A percentile compares a stretch with the other conserved stretches of the same genome.
Evolutionary conservation across 306 rosid genomes (phyloP).

Genomic region (Gleditsia sinensis): DNA sequence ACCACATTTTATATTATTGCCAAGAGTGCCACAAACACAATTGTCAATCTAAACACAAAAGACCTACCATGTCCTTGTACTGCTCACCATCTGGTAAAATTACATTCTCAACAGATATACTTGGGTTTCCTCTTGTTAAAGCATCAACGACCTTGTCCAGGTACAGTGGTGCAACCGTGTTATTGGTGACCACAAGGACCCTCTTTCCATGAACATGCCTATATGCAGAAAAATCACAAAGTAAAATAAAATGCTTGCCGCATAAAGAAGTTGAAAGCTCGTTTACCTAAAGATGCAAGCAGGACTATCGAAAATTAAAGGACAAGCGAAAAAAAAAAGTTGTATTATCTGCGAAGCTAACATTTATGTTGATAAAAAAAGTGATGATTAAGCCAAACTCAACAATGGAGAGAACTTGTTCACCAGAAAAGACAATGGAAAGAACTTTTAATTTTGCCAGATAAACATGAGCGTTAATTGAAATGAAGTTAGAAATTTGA

Average conservation of each 20-base stretch:
- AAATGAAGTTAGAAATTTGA: background rate
- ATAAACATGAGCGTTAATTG: background rate
- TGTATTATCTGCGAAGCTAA: too few relatives aligned
- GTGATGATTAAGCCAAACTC: background rate
- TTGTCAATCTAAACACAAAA: constrained; percentile 2
- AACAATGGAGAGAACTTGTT: too few relatives aligned
- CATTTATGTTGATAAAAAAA: background rate
- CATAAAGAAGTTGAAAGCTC: background rate
- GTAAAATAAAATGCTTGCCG: background rate
- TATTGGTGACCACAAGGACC: constrained; percentile 89
- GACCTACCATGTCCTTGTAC: constrained; percentile 83
- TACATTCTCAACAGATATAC: constrained; percentile 81
- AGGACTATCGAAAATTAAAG: background rate
- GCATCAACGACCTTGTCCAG: constrained; percentile 78
- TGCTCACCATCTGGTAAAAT: constrained; percentile 91
- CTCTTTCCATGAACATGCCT: constrained; percentile 97
- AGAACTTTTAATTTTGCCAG: too few relatives aligned
- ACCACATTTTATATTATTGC: constrained; percentile 26
- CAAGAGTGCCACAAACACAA: background rate
- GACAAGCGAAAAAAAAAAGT: background rate
- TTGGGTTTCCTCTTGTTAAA: constrained; percentile 77
- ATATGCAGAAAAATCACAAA: background rate
- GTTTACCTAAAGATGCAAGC: background rate
- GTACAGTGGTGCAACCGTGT: constrained; percentile 76
- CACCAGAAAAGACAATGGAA: too few relatives aligned